phyloP scores from a whole-genome alignment of 129 eudicot species.

The Chrysanthemum seticuspe region DNA sequence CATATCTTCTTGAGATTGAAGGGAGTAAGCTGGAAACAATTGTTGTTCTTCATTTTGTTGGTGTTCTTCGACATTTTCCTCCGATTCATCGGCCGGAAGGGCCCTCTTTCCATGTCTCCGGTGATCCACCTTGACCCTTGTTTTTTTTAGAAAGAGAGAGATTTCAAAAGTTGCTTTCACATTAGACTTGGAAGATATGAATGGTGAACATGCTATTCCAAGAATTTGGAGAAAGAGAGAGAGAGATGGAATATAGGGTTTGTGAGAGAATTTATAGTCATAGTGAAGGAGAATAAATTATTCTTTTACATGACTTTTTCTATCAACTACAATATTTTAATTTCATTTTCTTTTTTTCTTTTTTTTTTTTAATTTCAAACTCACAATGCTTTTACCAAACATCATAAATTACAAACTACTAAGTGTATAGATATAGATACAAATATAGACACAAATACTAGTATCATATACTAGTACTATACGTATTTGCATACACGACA shows the following conservation, averaged over 20 bases:
- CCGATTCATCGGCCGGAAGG: constrained; percentile 45
- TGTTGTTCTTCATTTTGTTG: constrained; percentile 5
- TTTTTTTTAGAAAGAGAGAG: too few relatives aligned
- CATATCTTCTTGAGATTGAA: constrained; percentile 70
- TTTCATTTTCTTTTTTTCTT: too few relatives aligned
- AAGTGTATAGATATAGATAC: too few relatives aligned
- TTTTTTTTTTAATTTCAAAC: too few relatives aligned
- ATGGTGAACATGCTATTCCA: too few relatives aligned
- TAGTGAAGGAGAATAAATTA: neutral
- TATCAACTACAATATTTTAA: too few relatives aligned
- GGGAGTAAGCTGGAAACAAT: constrained; percentile 45
- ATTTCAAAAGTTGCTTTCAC: neutral
- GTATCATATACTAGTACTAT: too few relatives aligned
- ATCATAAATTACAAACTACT: too few relatives aligned
- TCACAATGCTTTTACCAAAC: too few relatives aligned
- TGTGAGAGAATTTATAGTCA: neutral
- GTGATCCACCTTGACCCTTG: constrained; percentile 37
- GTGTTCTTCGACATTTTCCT: constrained; percentile 22
- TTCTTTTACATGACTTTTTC: neutral
- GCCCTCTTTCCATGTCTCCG: constrained; percentile 69
- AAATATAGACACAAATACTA: too few relatives aligned
- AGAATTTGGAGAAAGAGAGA: constrained; percentile 1
- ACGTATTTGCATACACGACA: too few relatives aligned
- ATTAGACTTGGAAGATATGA: too few relatives aligned
- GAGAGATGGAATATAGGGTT: neutral